A percentile compares a stretch with the other conserved stretches of the same genome.
Conservation (phyloP, 306 rosid genomes). For the Nissolia schottii region DNA sequence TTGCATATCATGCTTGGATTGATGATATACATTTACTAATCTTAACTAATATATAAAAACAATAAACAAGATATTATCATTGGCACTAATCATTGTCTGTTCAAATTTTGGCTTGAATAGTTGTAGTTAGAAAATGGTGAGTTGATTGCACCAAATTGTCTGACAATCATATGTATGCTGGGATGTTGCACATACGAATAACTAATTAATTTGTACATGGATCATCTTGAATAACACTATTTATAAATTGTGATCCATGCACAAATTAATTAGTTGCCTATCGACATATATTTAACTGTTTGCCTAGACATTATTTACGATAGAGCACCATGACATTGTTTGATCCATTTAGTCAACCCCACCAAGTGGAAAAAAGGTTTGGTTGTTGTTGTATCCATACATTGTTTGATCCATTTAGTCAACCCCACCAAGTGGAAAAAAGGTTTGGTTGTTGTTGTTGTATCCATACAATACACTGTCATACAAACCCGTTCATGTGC, state of each 20-base stretch:
- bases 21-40: background rate
- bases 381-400: too few species aligned
- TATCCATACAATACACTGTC: background rate
- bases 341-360: too few species aligned
- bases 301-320: too few species aligned
- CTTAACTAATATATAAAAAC: background rate
- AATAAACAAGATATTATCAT: background rate
- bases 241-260: background rate
- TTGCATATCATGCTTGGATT: background rate
- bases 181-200: background rate
- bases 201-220: background rate
- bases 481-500: background rate
- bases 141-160: background rate
- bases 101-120: background rate
- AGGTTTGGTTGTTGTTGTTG: too few species aligned
- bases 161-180: background rate
- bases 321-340: too few species aligned
- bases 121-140: background rate
- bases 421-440: too few species aligned
- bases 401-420: too few species aligned
- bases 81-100: background rate
- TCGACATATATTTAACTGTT: too few species aligned
- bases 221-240: background rate
- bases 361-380: too few species aligned
- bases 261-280: too few species aligned